Base-by-base conservation (phyloP, 306 rosid species). In the Prinsepia uniflora region DNA sequence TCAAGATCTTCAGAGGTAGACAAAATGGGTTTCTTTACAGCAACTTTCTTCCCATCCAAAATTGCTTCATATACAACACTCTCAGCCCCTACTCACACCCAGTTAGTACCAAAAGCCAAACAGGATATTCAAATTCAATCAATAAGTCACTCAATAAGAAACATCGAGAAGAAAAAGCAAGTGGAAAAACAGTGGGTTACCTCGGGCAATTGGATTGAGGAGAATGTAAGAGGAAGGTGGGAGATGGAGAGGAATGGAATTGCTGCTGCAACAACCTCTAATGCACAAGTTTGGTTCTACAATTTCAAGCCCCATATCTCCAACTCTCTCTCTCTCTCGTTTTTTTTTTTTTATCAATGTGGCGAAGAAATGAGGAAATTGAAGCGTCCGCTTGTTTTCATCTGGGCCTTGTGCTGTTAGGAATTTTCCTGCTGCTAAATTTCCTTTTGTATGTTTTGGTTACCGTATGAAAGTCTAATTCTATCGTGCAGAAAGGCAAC, bases 11-110 rank as follows among this genome's bases (percentile, higher is more conserved):
- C 87, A 44, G 96, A 84, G 80, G 92, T 80, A 53, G 97, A 80
- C 78, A 89, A 78, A 46, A 84, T 74, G 41, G 98, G 98, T 80
- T 87, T 94, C 87, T 90, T 90, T 50, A 90, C 88, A 43, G 98
- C 98, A 68, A 90, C 95, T 76, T 76, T 87, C 68, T 70, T 69
- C 3, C 87, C 98, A 73, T 86, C 80, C 86, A 94, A 76, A 34
- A 78, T 80, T 58, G 92, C 98, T 84, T 87, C 92, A 68, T 85
- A 90, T 18, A 94, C 98, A 75, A 84, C 80, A 85, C 98, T 90
- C 79, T 89, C 97, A 15, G 88, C 96, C 56, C 98, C 98, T 92
- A 57, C 49, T 39, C 63, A 48, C 58, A 39, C n/a, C n/a, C 40
- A 24, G 2, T 30, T 7, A 48, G 52, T 53, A n/a, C 18, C 43